Evolutionary conservation across 2,329 filamentous ascomycete species (phyloP).

Genomic region (Colletotrichum cuscutae): DNA sequence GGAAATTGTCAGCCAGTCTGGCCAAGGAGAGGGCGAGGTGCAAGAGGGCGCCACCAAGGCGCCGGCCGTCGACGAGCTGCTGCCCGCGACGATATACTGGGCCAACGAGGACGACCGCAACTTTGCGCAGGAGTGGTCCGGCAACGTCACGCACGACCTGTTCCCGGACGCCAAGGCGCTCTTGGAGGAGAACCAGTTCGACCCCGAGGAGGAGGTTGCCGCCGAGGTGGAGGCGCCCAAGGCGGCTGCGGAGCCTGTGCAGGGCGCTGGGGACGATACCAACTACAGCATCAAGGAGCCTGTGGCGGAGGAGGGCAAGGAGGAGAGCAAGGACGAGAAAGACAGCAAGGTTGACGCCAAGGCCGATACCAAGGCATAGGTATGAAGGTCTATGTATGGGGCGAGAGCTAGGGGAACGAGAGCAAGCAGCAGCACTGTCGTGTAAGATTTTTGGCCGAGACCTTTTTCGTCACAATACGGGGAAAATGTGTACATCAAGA

Average conservation of each 20-base stretch:
- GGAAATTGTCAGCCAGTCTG: background rate
- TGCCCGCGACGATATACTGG: slow-evolving; percentile 63
- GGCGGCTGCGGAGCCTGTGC: slow-evolving; percentile 11
- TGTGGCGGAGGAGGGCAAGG: slow-evolving; percentile 35
- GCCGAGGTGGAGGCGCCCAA: slow-evolving; percentile 28
- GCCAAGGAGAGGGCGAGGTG: slow-evolving; percentile 28
- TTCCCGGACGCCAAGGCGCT: slow-evolving; percentile 38
- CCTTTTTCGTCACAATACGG: background rate
- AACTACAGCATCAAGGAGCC: slow-evolving; percentile 36
- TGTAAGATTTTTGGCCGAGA: background rate
- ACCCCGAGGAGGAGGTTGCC: background rate
- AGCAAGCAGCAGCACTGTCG: background rate
- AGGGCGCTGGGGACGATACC: background rate
- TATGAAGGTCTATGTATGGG: background rate
- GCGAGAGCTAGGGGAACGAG: background rate
- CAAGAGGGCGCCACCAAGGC: slow-evolving; percentile 10
- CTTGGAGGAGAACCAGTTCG: slow-evolving; percentile 1
- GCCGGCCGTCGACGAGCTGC: slow-evolving; percentile 39
- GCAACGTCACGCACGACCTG: slow-evolving; percentile 63
- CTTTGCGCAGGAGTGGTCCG: slow-evolving; percentile 60
- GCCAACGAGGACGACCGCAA: slow-evolving; percentile 57
- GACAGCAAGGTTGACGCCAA: slow-evolving; percentile 17
- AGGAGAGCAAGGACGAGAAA: slow-evolving; percentile 1
- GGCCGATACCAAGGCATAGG: background rate
- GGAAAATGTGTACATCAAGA: slow-evolving; percentile 21